Conservation (phyloP, 2,329 filamentous ascomycete genomes). For the Xylariaceae sp. region DNA sequence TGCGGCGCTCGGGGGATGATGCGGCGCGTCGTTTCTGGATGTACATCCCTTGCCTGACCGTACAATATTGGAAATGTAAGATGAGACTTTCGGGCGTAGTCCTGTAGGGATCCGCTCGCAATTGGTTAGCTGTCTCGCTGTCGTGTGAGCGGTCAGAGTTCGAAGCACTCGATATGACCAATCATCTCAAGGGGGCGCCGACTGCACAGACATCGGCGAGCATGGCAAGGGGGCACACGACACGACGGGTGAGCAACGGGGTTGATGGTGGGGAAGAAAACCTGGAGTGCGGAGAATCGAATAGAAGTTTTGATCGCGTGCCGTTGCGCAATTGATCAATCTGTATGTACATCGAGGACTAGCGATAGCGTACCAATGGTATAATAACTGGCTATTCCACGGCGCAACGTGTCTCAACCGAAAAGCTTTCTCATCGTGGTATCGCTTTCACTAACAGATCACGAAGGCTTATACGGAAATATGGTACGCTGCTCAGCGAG, state of each 20-base stretch:
- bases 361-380: neutral
- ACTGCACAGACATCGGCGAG: constrained; percentile 6
- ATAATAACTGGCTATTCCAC: neutral
- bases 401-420: neutral
- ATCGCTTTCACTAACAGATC: too few species aligned
- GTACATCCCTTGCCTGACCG: too few species aligned
- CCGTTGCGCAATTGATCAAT: constrained; percentile 3
- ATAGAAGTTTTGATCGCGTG: neutral
- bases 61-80: too few species aligned
- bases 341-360: neutral
- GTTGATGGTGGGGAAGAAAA: constrained; percentile 18
- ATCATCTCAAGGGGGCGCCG: constrained; percentile 1
- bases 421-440: too few species aligned
- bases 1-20: too few species aligned
- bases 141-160: constrained; percentile 12
- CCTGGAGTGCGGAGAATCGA: constrained; percentile 6
- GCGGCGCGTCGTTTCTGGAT: too few species aligned
- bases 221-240: constrained; percentile 13
- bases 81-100: too few species aligned
- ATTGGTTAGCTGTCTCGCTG: neutral
- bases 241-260: constrained; percentile 3
- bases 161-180: neutral
- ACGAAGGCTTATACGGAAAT: too few species aligned
- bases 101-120: too few species aligned
- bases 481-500: too few species aligned